Evolutionary conservation across 306 rosid species (phyloP), one percentile per base, ranked within the genome.

Genomic region (Ochetophila trinervis): DNA sequence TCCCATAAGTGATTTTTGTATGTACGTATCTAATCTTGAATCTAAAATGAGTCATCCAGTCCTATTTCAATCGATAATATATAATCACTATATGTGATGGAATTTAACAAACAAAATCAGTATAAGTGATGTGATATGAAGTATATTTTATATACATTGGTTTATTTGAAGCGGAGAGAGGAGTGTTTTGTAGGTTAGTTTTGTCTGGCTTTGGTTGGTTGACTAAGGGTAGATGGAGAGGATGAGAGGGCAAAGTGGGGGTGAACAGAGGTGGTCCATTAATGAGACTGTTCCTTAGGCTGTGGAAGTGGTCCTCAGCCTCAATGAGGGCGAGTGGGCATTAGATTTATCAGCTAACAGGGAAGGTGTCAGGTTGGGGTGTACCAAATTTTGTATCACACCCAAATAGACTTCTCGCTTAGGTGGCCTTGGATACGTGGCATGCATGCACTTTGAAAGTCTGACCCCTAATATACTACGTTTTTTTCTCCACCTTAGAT

Each of bases 261-360:
- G 44, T 62, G 74, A 19, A 17, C 7, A 53, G 71, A 53, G 60
- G 77, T 79, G 83, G 84, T 81, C 82, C 56, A 78, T 74, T 34
- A n/a, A n/a, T 47, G 45, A 22, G 18, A 8, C 48, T 68, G 84
- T 70, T 81, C 88, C 95, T 74, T 82, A 62, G 71, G 66, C 78
- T 66, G 62, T 82, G 83, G 91, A 65, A 77, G 79, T 82, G 92
- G 97, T 84, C 90, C 83, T 74, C 13, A 14, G 24, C 57, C 23
- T 5, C 23, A 16, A 8, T 21, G 13, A 22, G 34, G 15, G n/a
- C 2, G 23, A 59, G 68, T 42, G 56, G 54, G 35, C 59, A 63
- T n/a, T 47, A 20, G 44, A 11, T 22, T 4, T 4, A 6, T 37
- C 44, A 37, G 30, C 30, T 11, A 57, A 35, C 24, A 57, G 62